Evolutionary conservation across 352 stramenopile genomes (phyloP).

Genomic region (Phytophthora ohioensis): DNA sequence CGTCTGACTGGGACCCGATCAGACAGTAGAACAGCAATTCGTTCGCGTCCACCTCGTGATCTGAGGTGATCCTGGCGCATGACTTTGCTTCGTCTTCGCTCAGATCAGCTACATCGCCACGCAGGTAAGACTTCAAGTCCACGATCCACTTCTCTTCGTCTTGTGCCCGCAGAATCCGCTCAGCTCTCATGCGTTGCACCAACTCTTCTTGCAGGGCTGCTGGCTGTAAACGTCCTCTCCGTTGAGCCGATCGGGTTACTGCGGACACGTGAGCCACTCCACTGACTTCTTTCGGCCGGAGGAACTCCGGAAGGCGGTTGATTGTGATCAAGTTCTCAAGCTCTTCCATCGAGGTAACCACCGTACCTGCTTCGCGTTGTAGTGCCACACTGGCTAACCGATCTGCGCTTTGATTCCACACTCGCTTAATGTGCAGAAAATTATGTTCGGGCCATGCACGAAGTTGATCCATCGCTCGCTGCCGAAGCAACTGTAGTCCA

Average conservation of each 20-base stretch:
- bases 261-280: background rate
- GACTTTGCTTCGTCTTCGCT: no score
- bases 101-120: background rate
- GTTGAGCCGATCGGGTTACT: background rate
- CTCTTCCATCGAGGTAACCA: no score
- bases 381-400: no score
- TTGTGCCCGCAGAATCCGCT: background rate
- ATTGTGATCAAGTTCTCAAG: no score
- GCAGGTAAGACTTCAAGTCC: constrained; percentile 8
- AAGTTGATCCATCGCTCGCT: background rate
- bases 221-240: background rate
- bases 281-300: background rate
- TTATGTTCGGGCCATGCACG: background rate
- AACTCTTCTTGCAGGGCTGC: background rate
- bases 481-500: background rate
- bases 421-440: background rate
- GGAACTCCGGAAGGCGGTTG: background rate
- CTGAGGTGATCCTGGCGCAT: constrained; percentile 2
- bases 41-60: constrained; percentile 8
- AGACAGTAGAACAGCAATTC: background rate
- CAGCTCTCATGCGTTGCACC: background rate
- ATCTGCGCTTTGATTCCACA: no score
- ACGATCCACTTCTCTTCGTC: background rate
- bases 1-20: background rate
- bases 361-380: no score